These are phyloP conservation scores for Stephania yunnanensis DNA, from an alignment of 164 flowering plant genomes.

Conservation along the genomic window DNA sequence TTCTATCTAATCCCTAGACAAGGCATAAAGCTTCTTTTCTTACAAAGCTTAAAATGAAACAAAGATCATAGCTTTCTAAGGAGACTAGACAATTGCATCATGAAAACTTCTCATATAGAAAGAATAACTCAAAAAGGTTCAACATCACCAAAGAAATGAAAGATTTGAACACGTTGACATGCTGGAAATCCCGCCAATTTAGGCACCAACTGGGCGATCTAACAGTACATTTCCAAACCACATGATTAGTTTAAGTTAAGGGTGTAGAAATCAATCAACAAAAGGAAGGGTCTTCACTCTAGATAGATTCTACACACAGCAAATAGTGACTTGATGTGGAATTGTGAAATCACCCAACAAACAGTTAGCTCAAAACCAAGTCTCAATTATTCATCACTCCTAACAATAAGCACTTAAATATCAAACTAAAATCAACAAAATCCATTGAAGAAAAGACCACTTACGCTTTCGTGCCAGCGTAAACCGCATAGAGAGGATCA, in stretches of 20 bases:
- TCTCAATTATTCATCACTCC: neutral
- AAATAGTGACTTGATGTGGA: too few species aligned
- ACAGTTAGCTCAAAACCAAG: neutral
- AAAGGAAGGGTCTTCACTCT: neutral
- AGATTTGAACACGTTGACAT: neutral
- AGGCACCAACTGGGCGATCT: neutral
- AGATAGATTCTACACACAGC: too few species aligned
- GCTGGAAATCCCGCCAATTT: neutral
- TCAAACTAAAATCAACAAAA: neutral
- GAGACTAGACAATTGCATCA: neutral
- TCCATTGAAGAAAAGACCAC: constrained; percentile 15
- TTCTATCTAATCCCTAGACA: neutral
- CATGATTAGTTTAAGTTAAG: neutral
- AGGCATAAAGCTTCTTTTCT: neutral
- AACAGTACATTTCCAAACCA: neutral
- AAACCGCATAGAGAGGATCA: constrained; percentile 80
- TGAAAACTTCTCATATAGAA: neutral
- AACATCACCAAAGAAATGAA: neutral
- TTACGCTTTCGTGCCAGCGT: constrained; percentile 94
- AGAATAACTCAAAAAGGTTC: neutral
- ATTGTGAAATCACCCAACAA: too few species aligned
- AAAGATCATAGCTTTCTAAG: neutral
- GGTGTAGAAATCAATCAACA: neutral
- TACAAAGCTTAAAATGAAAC: neutral
- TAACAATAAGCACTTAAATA: too few species aligned